Base-by-base conservation (phyloP, 2,329 filamentous ascomycete genomes). In the Aspergillus brunneoviolaceus region DNA sequence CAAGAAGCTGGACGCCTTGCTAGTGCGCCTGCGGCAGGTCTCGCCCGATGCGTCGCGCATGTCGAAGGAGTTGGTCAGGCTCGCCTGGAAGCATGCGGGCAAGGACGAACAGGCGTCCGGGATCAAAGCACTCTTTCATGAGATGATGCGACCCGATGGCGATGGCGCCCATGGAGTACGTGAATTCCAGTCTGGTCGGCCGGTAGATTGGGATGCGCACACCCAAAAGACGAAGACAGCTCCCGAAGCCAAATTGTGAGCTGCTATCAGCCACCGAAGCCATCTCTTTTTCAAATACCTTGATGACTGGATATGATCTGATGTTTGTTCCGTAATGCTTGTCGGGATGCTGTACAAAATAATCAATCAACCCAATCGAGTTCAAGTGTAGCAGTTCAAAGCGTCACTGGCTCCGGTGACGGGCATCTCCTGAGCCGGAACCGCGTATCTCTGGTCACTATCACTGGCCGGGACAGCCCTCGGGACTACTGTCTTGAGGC, bases 51-150 rank as follows among this genome's bases (percentile, higher is more conserved):
- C 70, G 1, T 73, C 74, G 1, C 60, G 61, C 3, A 71, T 74
- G 70, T 72, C 67, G n/a, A 78, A 77, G 54, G 67, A 73, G 23
- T 57, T 76, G 21, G 68, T 75, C 10, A 63, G 62, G 31, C 60
- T 69, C 11, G 70, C 65, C 3, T 75, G 69, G 71, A 63, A 61
- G n/a, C 53, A 68, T 53, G 63, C 47, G 4, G 63, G 65, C 12
- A 55, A 21, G 7, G 59, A 66, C 6, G 45, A 55, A 25, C 69
- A 71, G 51, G 61, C 58, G 7, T 39, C 29, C 6, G 67, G 67
- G 0, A 66, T 72, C 27, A 65, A 66, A 53, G 52, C 19, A 0
- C n/a, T 69, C n/a, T 72, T 72, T 35, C 61, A 69, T 9, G 59
- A 63, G n/a, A 73, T 72, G 70, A 73, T 71, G 71, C 35, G 61